Percentiles rank a stretch among this genome's conserved stretches.
Evolutionary conservation across 257 asterid species (phyloP).

Genomic region (Fraxinus excelsior): DNA sequence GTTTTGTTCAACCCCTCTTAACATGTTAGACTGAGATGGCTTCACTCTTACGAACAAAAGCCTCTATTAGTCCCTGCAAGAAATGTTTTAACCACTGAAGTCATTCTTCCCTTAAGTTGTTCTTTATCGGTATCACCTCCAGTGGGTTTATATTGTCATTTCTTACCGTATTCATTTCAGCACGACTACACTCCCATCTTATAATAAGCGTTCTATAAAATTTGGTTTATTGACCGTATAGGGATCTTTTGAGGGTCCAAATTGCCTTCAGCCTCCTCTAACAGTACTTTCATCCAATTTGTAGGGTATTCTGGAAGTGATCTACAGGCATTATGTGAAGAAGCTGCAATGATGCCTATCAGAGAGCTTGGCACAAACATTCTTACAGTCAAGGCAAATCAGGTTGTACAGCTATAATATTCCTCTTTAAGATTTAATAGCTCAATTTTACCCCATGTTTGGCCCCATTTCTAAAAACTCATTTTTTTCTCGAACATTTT

Average conservation of each 20-base stretch:
- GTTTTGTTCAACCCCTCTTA: background rate
- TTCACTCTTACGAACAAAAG: background rate
- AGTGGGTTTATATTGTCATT: background rate
- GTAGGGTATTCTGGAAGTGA: constrained; percentile 98
- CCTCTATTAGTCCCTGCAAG: background rate
- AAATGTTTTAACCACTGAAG: background rate
- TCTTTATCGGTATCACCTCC: background rate
- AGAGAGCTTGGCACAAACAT: constrained; percentile 92
- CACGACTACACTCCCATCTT: background rate
- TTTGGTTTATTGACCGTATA: background rate
- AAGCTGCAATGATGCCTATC: constrained; percentile 98
- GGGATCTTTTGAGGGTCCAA: background rate
- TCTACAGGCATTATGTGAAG: constrained; percentile 88
- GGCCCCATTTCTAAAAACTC: too few species aligned
- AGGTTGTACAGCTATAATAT: constrained; percentile 47
- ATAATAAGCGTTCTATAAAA: background rate
- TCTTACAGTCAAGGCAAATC: constrained; percentile 68
- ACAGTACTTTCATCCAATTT: background rate
- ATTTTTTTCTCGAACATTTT: too few species aligned
- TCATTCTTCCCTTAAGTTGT: background rate
- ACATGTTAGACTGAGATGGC: background rate
- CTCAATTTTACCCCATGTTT: too few species aligned
- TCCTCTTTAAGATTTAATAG: background rate
- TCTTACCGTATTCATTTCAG: background rate
- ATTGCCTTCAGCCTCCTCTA: background rate